These are phyloP conservation scores for Coprinopsis sp. DNA, from an alignment of 768 basidiomycete species.

Conservation along the genomic window DNA sequence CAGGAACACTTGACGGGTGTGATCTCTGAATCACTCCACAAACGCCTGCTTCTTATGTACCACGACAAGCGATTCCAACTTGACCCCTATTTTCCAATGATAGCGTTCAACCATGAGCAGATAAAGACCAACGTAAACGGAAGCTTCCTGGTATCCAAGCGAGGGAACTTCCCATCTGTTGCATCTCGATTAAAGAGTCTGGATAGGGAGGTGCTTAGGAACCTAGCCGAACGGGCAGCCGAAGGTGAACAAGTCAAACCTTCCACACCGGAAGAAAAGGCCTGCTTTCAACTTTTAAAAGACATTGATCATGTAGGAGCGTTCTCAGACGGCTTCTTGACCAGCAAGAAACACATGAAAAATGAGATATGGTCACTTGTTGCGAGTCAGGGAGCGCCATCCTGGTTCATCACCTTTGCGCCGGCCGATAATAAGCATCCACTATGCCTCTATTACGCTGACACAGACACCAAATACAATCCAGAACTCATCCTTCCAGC, in stretches of 20 bases:
- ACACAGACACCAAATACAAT: slow-evolving; percentile 16
- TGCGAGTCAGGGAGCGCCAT: slow-evolving; percentile 21
- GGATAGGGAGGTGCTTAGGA: slow-evolving; percentile 16
- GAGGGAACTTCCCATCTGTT: slow-evolving; percentile 22
- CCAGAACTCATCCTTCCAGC: slow-evolving; percentile 11
- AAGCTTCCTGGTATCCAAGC: slow-evolving; percentile 24
- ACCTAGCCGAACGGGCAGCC: slow-evolving; percentile 15
- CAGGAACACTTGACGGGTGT: not conserved
- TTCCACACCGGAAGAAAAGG: slow-evolving; percentile 15
- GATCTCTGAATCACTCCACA: not conserved
- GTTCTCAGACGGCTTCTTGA: slow-evolving; percentile 18
- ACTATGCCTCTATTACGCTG: slow-evolving; percentile 31
- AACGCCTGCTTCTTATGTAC: slow-evolving; percentile 28
- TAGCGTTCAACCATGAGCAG: slow-evolving; percentile 37
- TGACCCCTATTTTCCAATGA: slow-evolving; percentile 31
- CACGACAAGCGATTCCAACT: slow-evolving; percentile 36
- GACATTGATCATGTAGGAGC: slow-evolving; percentile 17
- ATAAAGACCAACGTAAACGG: slow-evolving; percentile 23
- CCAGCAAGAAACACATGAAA: slow-evolving; percentile 22
- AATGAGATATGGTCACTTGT: slow-evolving; percentile 17
- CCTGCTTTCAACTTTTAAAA: slow-evolving; percentile 17
- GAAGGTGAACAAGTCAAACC: slow-evolving; percentile 1
- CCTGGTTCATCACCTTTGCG: slow-evolving; percentile 34
- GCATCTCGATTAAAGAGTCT: slow-evolving; percentile 17
- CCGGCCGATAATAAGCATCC: slow-evolving; percentile 30